Evolutionary conservation across 257 asterid genomes (phyloP), one percentile per base, ranked within the genome.

Genomic region (Anisodus acutangulus): DNA sequence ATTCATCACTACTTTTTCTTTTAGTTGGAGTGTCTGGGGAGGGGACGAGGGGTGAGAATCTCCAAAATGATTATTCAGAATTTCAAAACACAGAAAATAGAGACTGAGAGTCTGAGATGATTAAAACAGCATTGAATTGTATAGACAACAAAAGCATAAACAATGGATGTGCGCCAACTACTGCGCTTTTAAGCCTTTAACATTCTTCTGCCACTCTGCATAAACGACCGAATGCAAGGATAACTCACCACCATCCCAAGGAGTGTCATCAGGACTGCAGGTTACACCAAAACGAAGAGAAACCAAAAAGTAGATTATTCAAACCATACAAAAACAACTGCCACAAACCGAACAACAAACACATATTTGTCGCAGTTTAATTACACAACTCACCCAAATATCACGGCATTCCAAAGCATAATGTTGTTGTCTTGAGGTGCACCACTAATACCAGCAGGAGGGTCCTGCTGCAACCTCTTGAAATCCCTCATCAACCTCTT

Each of bases 261-360:
- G 97, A 62, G 98, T 94, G 85, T 94, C 98, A 89, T 94, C 97
- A 86, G 97, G 98, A 81, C 97, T 93, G 90, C 95, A 89, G 87
- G 83, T 82, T 88, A 91, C 89, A 91, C 80, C 85, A 86, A 74
- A 91, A 84, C 90, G 81, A 85, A 88, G 88, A 89, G 85, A 83
- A 88, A 78, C 64, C 49, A 78, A 5, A 78, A 84, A 84, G 82
- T 80, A 80, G 66, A 70, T 87, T 84, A 92, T 85, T 84, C 86
- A 83, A 82, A 31, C 47, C 78, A 82, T 3, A 69, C 78, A 19
- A 37, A 55, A 39, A 63, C 11, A 39, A n/a, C 17, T 26, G 55
- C 49, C 67, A 7, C 37, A 72, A 67, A 68, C 5, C 54, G 67
- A 31, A 45, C 55, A 67, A 10, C 10, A 31, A 35, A 49, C 76